These are phyloP conservation scores for Allomyces macrogynus DNA, from an alignment of 192 early-diverging fungal species.

Conservation along the genomic window DNA sequence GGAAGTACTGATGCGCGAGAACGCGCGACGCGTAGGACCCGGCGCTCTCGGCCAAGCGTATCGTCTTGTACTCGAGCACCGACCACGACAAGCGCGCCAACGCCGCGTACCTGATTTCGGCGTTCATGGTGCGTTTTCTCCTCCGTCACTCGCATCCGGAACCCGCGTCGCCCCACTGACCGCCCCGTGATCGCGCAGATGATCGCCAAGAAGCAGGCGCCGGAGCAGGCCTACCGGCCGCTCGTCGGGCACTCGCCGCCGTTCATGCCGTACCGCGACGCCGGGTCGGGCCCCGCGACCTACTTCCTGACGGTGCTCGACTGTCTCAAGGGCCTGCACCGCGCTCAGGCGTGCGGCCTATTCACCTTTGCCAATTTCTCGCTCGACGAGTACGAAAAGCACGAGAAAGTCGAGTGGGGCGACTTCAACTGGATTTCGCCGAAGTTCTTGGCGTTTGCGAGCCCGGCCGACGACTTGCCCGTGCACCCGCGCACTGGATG, in stretches of 20 bases:
- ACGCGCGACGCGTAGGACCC: too few relatives aligned
- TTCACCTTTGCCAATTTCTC: conserved; percentile 38
- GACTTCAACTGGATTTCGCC: conserved; percentile 55
- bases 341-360: conserved; percentile 31
- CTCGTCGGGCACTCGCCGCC: conserved; percentile 21
- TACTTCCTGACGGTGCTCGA: conserved; percentile 45
- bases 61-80: conserved; percentile 29
- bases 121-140: conserved; percentile 39
- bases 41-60: conserved; percentile 15
- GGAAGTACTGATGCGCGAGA: too few relatives aligned
- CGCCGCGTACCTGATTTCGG: conserved; percentile 41
- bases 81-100: conserved; percentile 43
- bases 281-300: conserved; percentile 41
- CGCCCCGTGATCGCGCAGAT: conserved; percentile 14
- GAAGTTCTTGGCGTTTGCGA: conserved; percentile 50
- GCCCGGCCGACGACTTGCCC: conserved; percentile 30
- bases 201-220: conserved; percentile 31
- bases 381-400: conserved; percentile 48
- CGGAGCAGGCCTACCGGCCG: conserved; percentile 36
- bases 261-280: conserved; percentile 47
- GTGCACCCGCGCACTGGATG: conserved; percentile 5
- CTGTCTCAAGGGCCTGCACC: conserved; percentile 40
- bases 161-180: too few relatives aligned
- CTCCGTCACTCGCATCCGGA: neutral
- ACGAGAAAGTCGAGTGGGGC: conserved; percentile 44